Evolutionary conservation across 2,329 filamentous ascomycete genomes (phyloP), one percentile per base, ranked within the genome.

Genomic region (Aspergillus brasiliensis): DNA sequence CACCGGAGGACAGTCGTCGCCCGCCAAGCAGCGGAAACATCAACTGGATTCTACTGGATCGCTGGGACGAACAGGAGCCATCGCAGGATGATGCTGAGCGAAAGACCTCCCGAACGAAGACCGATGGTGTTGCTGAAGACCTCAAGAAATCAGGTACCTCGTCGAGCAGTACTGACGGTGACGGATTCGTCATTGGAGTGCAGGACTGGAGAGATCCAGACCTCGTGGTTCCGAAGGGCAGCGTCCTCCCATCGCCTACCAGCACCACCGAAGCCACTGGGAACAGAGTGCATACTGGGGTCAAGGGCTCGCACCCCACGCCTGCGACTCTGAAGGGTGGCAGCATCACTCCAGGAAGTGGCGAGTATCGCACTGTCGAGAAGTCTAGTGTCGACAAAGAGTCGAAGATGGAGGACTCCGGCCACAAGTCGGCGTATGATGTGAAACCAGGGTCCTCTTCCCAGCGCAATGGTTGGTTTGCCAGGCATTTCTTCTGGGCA

Each of bases 141-240:
- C 60, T 62, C 17, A 69, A 69, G 25, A 67, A 69, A 7, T 54
- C 68, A 2, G 70, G 67, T 7, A 62, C 67, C 31, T 61, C 67
- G 8, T 63, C 72, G n/a, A 66, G 67, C 19, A 67, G 67, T 42
- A 59, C 67, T 10, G 77, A 78, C 64, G 72, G 80, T 49, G 88
- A 92, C 72, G 85, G 83, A 58, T 94, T 93, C 71, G 83, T 90
- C 47, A 93, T 94, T 68, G 91, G 91, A n/a, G 87, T 92, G 11
- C 90, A 95, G 65, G 91, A 95, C 71, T 94, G 91, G 91, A 85
- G 91, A 65, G 91, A 95, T 72, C 89, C 90, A 5, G 90, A 92
- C 71, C 78, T 92, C 17, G 80, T 91, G 21, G 82, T 81, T 2
- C 72, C 77, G 40, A 75, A 75, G 51, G 70, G 65, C 59, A 73